A percentile compares a stretch with the other conserved stretches of the same genome.
phyloP scores from a whole-genome alignment of 768 basidiomycete genomes.

The Calocera cornea region DNA sequence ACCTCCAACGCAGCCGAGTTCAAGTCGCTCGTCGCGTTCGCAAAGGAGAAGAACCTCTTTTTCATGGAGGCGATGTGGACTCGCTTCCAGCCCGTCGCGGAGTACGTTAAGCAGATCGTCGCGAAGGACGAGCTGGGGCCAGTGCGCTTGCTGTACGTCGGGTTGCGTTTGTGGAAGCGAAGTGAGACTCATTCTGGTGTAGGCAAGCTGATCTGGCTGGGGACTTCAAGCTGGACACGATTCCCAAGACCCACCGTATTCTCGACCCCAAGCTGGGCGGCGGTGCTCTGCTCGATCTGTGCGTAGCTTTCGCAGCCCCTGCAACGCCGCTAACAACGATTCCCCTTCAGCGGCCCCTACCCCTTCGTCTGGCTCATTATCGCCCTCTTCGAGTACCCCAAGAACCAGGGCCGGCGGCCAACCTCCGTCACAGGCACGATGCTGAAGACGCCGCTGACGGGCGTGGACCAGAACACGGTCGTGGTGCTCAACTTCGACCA shows the following conservation, averaged over 20 bases:
- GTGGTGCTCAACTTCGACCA: constrained; percentile 61
- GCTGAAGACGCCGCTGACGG: constrained; percentile 61
- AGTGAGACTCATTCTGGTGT: neutral
- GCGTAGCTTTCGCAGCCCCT: constrained; percentile 20
- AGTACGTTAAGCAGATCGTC: constrained; percentile 49
- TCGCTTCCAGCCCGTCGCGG: constrained; percentile 56
- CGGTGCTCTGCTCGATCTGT: constrained; percentile 75
- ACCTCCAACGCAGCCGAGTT: constrained; percentile 67
- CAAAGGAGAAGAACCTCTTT: constrained; percentile 67
- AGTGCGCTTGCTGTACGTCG: constrained; percentile 37
- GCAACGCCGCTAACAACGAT: neutral
- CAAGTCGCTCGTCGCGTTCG: constrained; percentile 54
- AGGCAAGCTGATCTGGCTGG: constrained; percentile 61
- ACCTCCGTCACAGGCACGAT: constrained; percentile 52
- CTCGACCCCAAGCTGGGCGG: constrained; percentile 69
- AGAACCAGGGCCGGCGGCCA: constrained; percentile 48
- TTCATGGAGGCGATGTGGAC: constrained; percentile 93
- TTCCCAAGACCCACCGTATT: constrained; percentile 58
- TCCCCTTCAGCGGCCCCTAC: constrained; percentile 53
- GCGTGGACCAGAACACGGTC: constrained; percentile 64
- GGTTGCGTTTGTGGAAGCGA: neutral
- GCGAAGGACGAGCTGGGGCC: constrained; percentile 52
- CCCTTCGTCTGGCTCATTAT: constrained; percentile 72
- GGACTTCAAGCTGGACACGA: constrained; percentile 50
- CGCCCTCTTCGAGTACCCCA: constrained; percentile 62